phyloP scores from a whole-genome alignment of 2,329 filamentous ascomycete genomes.

The Arthrobotrys musiformis region DNA sequence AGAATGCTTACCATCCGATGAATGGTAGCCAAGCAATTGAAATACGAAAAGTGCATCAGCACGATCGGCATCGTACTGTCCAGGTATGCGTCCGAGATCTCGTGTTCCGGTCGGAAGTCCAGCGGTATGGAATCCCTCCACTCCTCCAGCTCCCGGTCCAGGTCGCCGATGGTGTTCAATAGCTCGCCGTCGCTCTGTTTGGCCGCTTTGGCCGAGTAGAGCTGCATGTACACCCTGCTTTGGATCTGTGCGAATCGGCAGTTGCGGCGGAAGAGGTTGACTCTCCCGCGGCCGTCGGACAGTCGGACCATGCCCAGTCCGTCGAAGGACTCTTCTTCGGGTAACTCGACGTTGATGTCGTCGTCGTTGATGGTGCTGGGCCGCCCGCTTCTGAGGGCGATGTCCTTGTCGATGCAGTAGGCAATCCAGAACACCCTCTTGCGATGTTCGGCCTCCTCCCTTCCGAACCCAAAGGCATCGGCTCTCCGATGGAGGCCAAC shows the following conservation, averaged over 20 bases:
- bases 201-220: constrained; percentile 92
- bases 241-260: constrained; percentile 92
- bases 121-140: constrained; percentile 97
- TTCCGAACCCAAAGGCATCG: constrained; percentile 90
- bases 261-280: constrained; percentile 94
- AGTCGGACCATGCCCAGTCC: constrained; percentile 95
- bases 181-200: constrained; percentile 93
- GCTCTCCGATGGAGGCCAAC: constrained; percentile 95
- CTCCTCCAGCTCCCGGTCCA: constrained; percentile 87
- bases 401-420: constrained; percentile 78
- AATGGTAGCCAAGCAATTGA: constrained; percentile 96
- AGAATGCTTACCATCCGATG: constrained; percentile 77
- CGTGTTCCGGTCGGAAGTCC: constrained; percentile 95
- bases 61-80: constrained; percentile 82
- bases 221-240: constrained; percentile 88
- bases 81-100: constrained; percentile 78
- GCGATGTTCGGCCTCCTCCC: constrained; percentile 91
- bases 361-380: constrained; percentile 79
- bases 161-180: constrained; percentile 92
- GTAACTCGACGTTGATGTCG: constrained; percentile 95
- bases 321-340: constrained; percentile 87
- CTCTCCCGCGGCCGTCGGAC: constrained; percentile 86
- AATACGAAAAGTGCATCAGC: constrained; percentile 94
- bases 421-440: constrained; percentile 82
- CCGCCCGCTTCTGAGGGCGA: constrained; percentile 76